Conservation (phyloP, 148 eudicot species). For the Amaranthus cruentus region DNA sequence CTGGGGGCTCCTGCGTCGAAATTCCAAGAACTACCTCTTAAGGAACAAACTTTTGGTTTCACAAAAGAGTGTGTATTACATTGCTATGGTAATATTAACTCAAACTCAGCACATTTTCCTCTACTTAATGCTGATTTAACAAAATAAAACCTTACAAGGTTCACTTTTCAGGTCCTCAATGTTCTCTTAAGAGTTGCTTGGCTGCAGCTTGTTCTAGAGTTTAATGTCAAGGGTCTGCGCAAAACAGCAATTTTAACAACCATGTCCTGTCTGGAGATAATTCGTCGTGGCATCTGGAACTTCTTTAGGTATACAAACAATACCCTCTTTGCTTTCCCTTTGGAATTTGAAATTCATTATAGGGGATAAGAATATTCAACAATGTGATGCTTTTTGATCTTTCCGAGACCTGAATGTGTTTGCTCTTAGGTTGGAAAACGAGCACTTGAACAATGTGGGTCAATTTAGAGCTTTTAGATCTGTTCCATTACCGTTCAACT, state of each 20-base stretch:
- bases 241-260: slow-evolving; percentile 44
- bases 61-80: slow-evolving; percentile 59
- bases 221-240: slow-evolving; percentile 39
- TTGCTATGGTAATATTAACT: slow-evolving; percentile 57
- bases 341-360: not conserved
- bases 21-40: slow-evolving; percentile 52
- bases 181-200: slow-evolving; percentile 71
- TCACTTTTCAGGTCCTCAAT: slow-evolving; percentile 43
- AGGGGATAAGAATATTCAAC: not conserved
- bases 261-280: slow-evolving; percentile 66
- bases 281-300: slow-evolving; percentile 89
- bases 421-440: slow-evolving; percentile 75
- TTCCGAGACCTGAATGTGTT: slow-evolving; percentile 1
- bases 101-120: not conserved
- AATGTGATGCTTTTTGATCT: not conserved
- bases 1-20: slow-evolving; percentile 73
- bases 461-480: slow-evolving; percentile 74
- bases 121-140: not conserved
- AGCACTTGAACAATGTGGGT: slow-evolving; percentile 82
- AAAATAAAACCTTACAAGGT: not conserved
- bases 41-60: slow-evolving; percentile 61
- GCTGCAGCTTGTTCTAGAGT: slow-evolving; percentile 64
- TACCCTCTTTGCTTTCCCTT: not conserved
- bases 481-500: slow-evolving; percentile 74
- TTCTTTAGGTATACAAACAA: slow-evolving; percentile 61